A percentile compares a stretch with the other conserved stretches of the same genome.
Conservation (phyloP, 805 yeast species). For the Torulaspora maleeae region DNA sequence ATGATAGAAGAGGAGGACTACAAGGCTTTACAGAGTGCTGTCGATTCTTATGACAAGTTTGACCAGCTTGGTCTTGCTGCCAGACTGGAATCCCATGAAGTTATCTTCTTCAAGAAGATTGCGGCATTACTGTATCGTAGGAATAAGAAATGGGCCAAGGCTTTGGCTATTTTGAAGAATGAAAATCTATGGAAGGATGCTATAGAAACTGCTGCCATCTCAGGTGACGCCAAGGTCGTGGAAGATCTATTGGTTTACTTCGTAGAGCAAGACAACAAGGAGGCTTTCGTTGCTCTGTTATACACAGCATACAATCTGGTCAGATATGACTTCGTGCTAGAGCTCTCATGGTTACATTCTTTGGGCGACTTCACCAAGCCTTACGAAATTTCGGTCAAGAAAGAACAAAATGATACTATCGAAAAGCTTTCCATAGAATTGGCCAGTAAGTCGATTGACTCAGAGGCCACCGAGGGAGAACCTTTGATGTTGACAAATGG, state of each 20-base stretch:
- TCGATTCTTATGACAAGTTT: slow-evolving; percentile 85
- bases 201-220: slow-evolving; percentile 82
- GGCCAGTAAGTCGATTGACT: slow-evolving; percentile 58
- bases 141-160: slow-evolving; percentile 89
- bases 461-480: slow-evolving; percentile 52
- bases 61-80: slow-evolving; percentile 90
- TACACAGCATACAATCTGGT: slow-evolving; percentile 80
- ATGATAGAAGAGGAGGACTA: slow-evolving; percentile 95
- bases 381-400: slow-evolving; percentile 76
- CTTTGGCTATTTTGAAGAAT: slow-evolving; percentile 79
- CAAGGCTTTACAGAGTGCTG: slow-evolving; percentile 79
- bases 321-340: slow-evolving; percentile 77
- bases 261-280: slow-evolving; percentile 95
- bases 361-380: slow-evolving; percentile 86
- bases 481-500: slow-evolving; percentile 84
- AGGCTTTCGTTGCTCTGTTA: slow-evolving; percentile 85
- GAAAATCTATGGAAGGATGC: slow-evolving; percentile 96
- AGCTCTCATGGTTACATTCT: slow-evolving; percentile 84
- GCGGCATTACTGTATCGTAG: slow-evolving; percentile 92
- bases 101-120: slow-evolving; percentile 91
- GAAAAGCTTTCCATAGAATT: slow-evolving; percentile 64
- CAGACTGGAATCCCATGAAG: slow-evolving; percentile 85
- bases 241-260: slow-evolving; percentile 86
- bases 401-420: slow-evolving; percentile 68
- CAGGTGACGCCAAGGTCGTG: slow-evolving; percentile 73